phyloP scores from a whole-genome alignment of 345 rosid species.

The Erysimum cheiranthoides region DNA sequence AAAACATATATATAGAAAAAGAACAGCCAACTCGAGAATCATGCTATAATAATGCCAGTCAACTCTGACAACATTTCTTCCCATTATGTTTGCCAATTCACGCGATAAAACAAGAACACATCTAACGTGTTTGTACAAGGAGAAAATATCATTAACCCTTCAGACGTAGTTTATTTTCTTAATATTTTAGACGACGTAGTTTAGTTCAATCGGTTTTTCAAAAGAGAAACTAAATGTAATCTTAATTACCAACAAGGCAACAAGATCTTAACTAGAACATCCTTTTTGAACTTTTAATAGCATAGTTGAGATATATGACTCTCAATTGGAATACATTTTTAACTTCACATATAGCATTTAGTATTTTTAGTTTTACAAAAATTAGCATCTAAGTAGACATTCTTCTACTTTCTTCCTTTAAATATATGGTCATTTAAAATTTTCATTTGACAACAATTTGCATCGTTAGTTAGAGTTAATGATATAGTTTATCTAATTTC shows the following conservation, averaged over 20 bases:
- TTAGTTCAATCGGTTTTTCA: neutral
- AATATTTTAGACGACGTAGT: no score
- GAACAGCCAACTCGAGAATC: conserved; percentile 28
- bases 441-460: neutral
- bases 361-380: no score
- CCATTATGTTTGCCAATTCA: conserved; percentile 31
- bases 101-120: conserved; percentile 41
- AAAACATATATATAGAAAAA: conserved; percentile 14
- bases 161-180: neutral
- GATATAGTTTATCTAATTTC: neutral
- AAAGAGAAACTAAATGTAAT: neutral
- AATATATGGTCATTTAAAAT: neutral
- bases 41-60: conserved; percentile 38
- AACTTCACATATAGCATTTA: neutral
- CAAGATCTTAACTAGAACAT: neutral
- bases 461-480: neutral
- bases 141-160: conserved; percentile 38
- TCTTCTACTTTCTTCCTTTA: neutral
- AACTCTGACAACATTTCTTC: conserved; percentile 43
- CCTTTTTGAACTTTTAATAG: no score
- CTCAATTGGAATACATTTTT: neutral
- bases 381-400: neutral
- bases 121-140: conserved; percentile 40
- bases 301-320: neutral
- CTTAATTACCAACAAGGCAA: neutral